Base-by-base conservation (phyloP, 78 protist species). In the Cavenderia fasciculata region DNA sequence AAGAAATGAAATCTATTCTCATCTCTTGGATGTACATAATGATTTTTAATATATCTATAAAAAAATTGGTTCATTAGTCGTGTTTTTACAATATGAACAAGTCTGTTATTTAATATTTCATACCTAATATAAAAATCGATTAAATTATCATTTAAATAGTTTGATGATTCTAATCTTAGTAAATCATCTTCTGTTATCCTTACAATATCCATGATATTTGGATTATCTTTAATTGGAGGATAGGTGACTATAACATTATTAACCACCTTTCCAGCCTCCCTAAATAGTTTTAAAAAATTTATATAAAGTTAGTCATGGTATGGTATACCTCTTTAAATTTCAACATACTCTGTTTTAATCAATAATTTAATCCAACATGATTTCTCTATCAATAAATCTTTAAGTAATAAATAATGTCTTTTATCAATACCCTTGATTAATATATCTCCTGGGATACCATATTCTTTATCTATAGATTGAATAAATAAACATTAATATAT, bases 71-170 rank as follows among this genome's bases (percentile, higher is more conserved):
- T 16, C 4, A 36, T 1, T n/a, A 23, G 34, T 52, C 34, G 31
- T 2, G 1, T 46, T 34, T 5, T 18, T 27, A 46, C 18, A 49
- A 40, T 69, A 31, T 4, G 14, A 7, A 51, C 4, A 27, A 27
- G 59, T 38, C 7, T 23, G 54, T 6, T 38, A 16, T 6, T 11
- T 12, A 27, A 7, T 7, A 6, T 27, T 27, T 7, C 1, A 19
- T 70, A 85, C 84, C 93, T 59, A 11, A 74, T 68, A 40, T 87
- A 87, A 43, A 87, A 87, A 46, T 87, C 93, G 2, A 87, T 47
- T 14, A 87, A 63, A 31, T 72, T 56, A 59, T 87, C 93, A 34
- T 71, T 71, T 68, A 87, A 65, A 63, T 76, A 87, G 34, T 87
- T 79, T 16, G 27, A 23, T 44, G 93, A 86, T 51, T 87, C 93